Evolutionary conservation across 257 asterid genomes (phyloP).

Genomic region (Gentiana macrophylla): DNA sequence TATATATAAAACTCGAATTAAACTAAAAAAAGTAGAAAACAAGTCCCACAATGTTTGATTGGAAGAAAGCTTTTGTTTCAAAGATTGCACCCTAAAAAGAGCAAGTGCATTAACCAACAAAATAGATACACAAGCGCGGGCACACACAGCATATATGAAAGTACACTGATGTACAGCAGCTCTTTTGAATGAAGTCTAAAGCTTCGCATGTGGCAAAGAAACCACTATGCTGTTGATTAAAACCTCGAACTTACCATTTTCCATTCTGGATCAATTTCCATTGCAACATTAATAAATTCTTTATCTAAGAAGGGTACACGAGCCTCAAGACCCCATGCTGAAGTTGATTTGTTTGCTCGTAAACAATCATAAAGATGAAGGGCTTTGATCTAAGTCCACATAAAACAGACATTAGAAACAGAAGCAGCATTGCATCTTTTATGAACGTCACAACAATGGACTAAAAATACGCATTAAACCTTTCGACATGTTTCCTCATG

Average conservation of each 20-base stretch:
- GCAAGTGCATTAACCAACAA: no score
- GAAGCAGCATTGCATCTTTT: background rate
- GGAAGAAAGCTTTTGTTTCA: no score
- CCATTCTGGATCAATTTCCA: conserved; percentile 92
- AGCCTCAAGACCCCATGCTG: conserved; percentile 99
- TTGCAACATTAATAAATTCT: conserved; percentile 81
- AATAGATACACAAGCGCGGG: no score
- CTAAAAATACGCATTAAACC: conserved; percentile 27
- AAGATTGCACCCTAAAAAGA: no score
- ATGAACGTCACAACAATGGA: background rate
- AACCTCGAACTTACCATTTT: conserved; percentile 52
- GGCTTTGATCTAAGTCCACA: conserved; percentile 67
- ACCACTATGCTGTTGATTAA: background rate
- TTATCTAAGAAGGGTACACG: conserved; percentile 98
- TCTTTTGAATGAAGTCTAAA: no score
- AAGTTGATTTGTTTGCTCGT: conserved; percentile 95
- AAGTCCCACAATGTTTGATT: no score
- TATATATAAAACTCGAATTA: no score
- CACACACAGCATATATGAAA: no score
- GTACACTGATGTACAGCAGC: no score
- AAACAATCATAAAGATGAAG: conserved; percentile 97
- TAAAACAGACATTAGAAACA: conserved; percentile 8
- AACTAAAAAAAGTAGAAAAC: background rate
- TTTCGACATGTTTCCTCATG: conserved; percentile 93
- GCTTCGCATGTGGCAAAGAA: background rate